Percentiles rank a stretch among this genome's conserved stretches.
These are phyloP conservation scores for Umbelopsis isabellina DNA, from an alignment of 192 early-diverging fungal genomes.

Conservation along the genomic window DNA sequence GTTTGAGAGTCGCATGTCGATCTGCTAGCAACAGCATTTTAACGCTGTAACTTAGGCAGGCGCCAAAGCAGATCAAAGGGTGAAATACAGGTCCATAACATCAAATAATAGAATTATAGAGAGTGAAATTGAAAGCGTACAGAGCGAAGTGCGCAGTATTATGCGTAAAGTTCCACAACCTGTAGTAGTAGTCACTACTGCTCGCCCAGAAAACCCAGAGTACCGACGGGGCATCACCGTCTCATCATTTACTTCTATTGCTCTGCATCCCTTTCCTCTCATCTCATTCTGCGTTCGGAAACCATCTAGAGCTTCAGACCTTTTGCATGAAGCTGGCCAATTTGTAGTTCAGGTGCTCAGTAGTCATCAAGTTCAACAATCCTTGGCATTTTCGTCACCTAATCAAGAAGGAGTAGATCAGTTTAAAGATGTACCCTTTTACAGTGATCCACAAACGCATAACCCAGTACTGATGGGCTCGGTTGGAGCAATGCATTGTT, in stretches of 20 bases:
- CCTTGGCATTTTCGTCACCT: slow-evolving; percentile 63
- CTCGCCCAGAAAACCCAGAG: slow-evolving; percentile 33
- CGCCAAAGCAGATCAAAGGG: not conserved
- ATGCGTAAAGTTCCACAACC: slow-evolving; percentile 67
- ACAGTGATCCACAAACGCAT: slow-evolving; percentile 45
- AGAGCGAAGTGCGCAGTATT: slow-evolving; percentile 47
- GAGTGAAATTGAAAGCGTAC: not conserved
- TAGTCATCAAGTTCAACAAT: slow-evolving; percentile 56
- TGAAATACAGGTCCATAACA: not conserved
- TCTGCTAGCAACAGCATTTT: no score
- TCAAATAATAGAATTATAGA: not conserved
- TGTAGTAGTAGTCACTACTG: slow-evolving; percentile 60
- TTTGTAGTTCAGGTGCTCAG: slow-evolving; percentile 68
- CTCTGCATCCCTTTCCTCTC: slow-evolving; percentile 59
- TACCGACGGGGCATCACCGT: slow-evolving; percentile 64
- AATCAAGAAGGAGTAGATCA: slow-evolving; percentile 45
- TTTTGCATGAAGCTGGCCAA: slow-evolving; percentile 48
- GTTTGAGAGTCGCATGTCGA: no score
- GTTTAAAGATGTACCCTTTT: slow-evolving; percentile 48
- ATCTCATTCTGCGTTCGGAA: slow-evolving; percentile 65
- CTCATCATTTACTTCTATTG: slow-evolving; percentile 68
- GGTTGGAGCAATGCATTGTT: slow-evolving; percentile 63
- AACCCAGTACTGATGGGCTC: slow-evolving; percentile 60
- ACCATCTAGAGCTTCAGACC: slow-evolving; percentile 60
- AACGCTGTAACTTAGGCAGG: not conserved